Base-by-base conservation (phyloP, 768 basidiomycete species). In the Phallus indusiatus region DNA sequence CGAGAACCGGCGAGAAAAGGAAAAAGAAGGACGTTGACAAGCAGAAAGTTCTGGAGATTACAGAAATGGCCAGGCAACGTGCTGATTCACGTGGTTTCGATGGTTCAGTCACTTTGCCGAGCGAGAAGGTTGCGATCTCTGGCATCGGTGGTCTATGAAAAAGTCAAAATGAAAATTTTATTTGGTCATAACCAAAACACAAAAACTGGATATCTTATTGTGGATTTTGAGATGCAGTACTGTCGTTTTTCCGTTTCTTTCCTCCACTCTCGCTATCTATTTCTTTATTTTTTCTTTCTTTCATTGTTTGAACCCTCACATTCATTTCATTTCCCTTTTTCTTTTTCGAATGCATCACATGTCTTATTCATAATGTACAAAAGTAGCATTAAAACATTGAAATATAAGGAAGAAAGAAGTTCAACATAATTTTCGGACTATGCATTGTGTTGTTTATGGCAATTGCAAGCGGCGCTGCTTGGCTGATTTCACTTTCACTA, bases 61-160 rank as follows among this genome's bases (percentile, higher is more conserved):
- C 57, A 12, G 57, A 59, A 18, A 36, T 51, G 11, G 50, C 33
- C 9, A 50, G 47, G 22, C n/a, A 51, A 21, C 57, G 57, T 17
- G 57, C 36, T 22, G 57, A 59, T 17, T 24, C 7, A 5, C 24
- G 50, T 11, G 57, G 57, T 34, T 52, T 52, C 36, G 49, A 59
- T 8, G 36, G 24, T 20, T 5, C 8, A 9, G 49, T 52, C n/a
- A 48, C 20, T 10, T 14, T 11, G 24, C 3, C 16, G 14, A 49
- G 47, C 47, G 48, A 59, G n/a, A 50, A 53, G 5, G 37, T 49
- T 49, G 57, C 57, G n/a, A 11, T 59, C 18, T 50, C 57, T 50
- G 57, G 48, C 5, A 35, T 59, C 12, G 57, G 49, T 33, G 57
- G 48, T 20, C 35, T 50, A 35, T 59, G n/a, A n/a, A 33, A 42